These are phyloP conservation scores for Lipomyces yamanashiensis DNA, from an alignment of 805 yeast genomes.

Conservation along the genomic window DNA sequence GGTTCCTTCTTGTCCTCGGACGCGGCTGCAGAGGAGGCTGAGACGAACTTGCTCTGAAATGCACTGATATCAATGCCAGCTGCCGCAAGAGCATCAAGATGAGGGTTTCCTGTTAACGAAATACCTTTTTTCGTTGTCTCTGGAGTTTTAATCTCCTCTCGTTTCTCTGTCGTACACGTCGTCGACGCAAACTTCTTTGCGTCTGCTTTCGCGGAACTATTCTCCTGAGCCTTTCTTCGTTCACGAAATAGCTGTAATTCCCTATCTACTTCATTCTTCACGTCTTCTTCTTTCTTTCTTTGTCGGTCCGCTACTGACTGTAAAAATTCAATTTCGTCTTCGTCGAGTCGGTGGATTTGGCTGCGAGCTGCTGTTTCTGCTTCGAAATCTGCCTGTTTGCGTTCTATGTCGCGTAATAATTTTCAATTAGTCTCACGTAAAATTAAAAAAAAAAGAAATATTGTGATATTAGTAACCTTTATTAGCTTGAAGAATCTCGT, in stretches of 20 bases:
- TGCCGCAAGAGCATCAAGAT: constrained; percentile 5
- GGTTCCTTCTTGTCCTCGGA: not conserved
- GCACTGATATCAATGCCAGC: constrained; percentile 16
- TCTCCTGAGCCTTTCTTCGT: constrained; percentile 1
- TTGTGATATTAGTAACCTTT: constrained; percentile 16
- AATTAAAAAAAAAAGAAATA: not conserved
- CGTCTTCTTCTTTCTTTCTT: constrained; percentile 7
- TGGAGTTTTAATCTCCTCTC: not conserved
- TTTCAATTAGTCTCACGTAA: not conserved
- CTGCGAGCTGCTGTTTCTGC: constrained; percentile 23
- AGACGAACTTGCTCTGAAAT: constrained; percentile 7
- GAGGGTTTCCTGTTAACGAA: not conserved
- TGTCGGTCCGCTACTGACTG: constrained; percentile 23
- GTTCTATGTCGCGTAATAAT: constrained; percentile 8
- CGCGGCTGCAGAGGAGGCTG: not conserved
- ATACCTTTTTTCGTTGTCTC: not conserved
- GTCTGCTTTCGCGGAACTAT: not conserved
- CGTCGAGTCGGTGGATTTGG: constrained; percentile 31
- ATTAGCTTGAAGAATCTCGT: constrained; percentile 31
- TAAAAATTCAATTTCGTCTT: constrained; percentile 29
- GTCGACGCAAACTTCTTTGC: not conserved
- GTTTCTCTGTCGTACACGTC: not conserved
- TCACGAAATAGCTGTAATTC: constrained; percentile 19
- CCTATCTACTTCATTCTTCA: constrained; percentile 16
- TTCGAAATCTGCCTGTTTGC: constrained; percentile 30